These are phyloP conservation scores for Hemisphaericaspora lyxosophila DNA, from an alignment of 1,139 yeast genomes.

Conservation along the genomic window DNA sequence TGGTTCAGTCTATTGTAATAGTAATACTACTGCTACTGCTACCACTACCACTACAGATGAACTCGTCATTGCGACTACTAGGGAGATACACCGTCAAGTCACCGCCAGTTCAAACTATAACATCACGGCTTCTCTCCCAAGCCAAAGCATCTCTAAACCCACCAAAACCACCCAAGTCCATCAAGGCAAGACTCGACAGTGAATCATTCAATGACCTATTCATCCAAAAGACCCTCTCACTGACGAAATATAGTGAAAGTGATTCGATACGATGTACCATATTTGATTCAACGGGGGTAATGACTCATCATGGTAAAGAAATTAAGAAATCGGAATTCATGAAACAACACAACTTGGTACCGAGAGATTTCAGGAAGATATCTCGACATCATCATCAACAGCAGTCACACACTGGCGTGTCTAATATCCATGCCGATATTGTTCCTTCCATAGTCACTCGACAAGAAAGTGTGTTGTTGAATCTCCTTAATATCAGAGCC, in stretches of 20 bases:
- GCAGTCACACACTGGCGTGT: slow-evolving; percentile 12
- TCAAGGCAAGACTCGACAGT: not conserved
- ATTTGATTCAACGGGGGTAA: slow-evolving; percentile 36
- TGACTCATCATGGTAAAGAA: slow-evolving; percentile 42
- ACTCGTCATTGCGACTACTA: not conserved
- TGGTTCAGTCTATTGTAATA: too few relatives aligned
- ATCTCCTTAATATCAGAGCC: slow-evolving; percentile 42
- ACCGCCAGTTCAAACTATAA: not conserved
- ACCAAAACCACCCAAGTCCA: not conserved
- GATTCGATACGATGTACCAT: slow-evolving; percentile 60
- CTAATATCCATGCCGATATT: slow-evolving; percentile 33
- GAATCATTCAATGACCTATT: slow-evolving; percentile 14
- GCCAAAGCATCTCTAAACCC: not conserved
- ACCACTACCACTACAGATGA: too few relatives aligned
- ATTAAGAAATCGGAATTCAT: slow-evolving; percentile 37
- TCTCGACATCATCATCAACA: slow-evolving; percentile 24
- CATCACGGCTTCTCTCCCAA: not conserved
- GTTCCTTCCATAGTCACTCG: slow-evolving; percentile 46
- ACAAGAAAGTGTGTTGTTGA: slow-evolving; percentile 37
- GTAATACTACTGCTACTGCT: too few relatives aligned
- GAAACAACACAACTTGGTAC: slow-evolving; percentile 34
- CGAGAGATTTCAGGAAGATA: slow-evolving; percentile 45
- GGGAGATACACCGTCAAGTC: not conserved
- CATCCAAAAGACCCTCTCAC: slow-evolving; percentile 13
- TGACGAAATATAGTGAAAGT: slow-evolving; percentile 18